Base-by-base conservation (phyloP, 139 green algal genomes). In the Micromonas commoda region DNA sequence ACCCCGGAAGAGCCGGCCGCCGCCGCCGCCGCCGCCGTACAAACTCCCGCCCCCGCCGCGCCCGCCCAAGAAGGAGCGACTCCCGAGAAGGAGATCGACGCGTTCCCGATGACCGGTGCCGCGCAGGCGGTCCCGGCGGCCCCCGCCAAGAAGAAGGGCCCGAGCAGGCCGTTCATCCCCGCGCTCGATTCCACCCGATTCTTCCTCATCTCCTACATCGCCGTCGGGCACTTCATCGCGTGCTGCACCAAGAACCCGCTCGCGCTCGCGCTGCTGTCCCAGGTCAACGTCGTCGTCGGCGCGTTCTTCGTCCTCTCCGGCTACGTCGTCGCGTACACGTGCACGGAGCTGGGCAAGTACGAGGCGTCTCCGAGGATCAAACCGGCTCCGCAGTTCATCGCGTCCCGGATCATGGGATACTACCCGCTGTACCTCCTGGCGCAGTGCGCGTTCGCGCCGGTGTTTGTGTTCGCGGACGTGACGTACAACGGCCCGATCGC, bases 151-250 rank as follows among this genome's bases (percentile, higher is more conserved):
- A 60, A 63, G 28, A 75, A 82, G 64, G 63, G 60, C 64, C 51
- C n/a, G n/a, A n/a, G n/a, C n/a, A n/a, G n/a, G n/a, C n/a, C 79
- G 71, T 52, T 64, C 45, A 57, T 79, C 13, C 79, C 79, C 4
- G 71, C 60, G 38, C 51, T 83, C 5, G 79, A 83, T 35, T 77
- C 72, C 3, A 52, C 77, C 3, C 54, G 79, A 31, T 83, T 83
- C 64, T 83, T 83, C 68, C 71, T 83, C 6, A 83, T 83, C 71
- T 35, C 71, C 45, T 83, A 83, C 79, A 83, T 83, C 39, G 71
- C 67, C 51, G 61, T 68, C n/a, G 79, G 79, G 2, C 79, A 83
- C 60, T 83, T 83, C 71, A 76, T 83, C 79, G 71, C 71, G 33
- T 83, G 60, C 71, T 65, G 38, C 60, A 78, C 79, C n/a, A 73